Evolutionary conservation across 2,329 filamentous ascomycete genomes (phyloP).

Genomic region (Cladosporium halotolerans): DNA sequence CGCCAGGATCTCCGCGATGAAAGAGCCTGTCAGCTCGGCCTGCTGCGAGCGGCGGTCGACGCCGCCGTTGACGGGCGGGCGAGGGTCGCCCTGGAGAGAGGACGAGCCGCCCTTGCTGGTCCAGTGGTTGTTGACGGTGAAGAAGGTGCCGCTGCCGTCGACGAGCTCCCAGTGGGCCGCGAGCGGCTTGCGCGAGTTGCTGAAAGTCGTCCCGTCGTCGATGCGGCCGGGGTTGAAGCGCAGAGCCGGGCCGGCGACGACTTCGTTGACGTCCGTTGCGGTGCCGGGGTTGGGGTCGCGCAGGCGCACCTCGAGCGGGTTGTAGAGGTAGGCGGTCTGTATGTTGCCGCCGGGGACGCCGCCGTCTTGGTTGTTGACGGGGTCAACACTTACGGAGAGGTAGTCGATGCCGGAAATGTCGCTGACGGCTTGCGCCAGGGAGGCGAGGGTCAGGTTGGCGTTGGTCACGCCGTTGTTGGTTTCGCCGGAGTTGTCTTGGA

Average conservation of each 20-base stretch:
- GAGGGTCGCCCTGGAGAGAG: constrained; percentile 57
- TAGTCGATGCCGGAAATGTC: constrained; percentile 49
- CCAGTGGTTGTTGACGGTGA: constrained; percentile 67
- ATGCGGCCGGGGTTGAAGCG: constrained; percentile 65
- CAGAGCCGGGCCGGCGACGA: constrained; percentile 53
- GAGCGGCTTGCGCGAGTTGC: constrained; percentile 58
- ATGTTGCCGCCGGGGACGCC: constrained; percentile 67
- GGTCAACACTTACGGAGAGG: constrained; percentile 53
- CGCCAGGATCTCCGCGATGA: constrained; percentile 53
- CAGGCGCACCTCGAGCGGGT: constrained; percentile 53
- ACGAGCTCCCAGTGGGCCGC: constrained; percentile 59
- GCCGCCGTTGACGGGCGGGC: constrained; percentile 61
- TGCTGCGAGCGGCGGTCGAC: constrained; percentile 53
- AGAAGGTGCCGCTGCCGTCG: constrained; percentile 52
- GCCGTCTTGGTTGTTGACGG: constrained; percentile 56
- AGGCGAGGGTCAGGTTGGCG: constrained; percentile 54
- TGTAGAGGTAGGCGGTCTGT: constrained; percentile 64
- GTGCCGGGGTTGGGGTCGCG: constrained; percentile 53
- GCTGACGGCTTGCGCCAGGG: constrained; percentile 49
- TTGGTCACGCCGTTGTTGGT: constrained; percentile 53
- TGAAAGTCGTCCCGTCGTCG: constrained; percentile 55
- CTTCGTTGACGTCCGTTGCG: constrained; percentile 49
- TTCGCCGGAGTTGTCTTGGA: constrained; percentile 61
- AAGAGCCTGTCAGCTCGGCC: constrained; percentile 52
- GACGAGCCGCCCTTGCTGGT: constrained; percentile 61